Evolutionary conservation across 108 stramenopile species (phyloP), one percentile per base, ranked within the genome.

Genomic region (Skeletonema marinoi): DNA sequence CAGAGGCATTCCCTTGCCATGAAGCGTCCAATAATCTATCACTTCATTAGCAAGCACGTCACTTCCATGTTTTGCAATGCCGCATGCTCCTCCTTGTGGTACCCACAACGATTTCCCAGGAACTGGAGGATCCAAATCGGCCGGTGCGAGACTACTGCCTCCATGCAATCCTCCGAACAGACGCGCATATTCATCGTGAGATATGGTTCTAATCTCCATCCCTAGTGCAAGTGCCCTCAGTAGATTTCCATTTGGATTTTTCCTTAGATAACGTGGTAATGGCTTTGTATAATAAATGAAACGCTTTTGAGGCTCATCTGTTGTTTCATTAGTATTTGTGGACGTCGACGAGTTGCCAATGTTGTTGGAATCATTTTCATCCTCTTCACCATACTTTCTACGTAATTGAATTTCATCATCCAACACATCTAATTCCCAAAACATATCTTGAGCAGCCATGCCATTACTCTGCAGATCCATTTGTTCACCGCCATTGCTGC

Each of bases 241-340:
- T 17, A 93, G 85, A 73, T 98, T 98, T 6, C 97, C 97, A 42
- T 73, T 90, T 2, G 97, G 96, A 56, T 94, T 76, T 10, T 87
- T 89, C 32, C 81, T 65, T 14, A 98, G 82, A 87, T 94, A 97
- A 29, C 89, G 65, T 4, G 96, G 96, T 48, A 96, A 67, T 60
- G 80, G 90, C 68, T 98, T 98, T 58, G 95, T 92, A 85, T 94
- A 96, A 70, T 97, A 98, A 8, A 91, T 81, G 69, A 98, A 97
- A 25, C 85, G 83, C 35, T 84, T 88, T 44, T 63, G 76, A 29
- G 78, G 58, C 51, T 8, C 48, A 16, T 62, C 25, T 56, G 19
- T 17, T 29, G 69, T 44, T 21, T 50, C 12, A 32, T 59, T 36
- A 17, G 73, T 54, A 16, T 44, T 60, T 29, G n/a, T 25, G 11